Evolutionary conservation across 495 filamentous ascomycete genomes (phyloP).

Genomic region (Penicillium turbatum): DNA sequence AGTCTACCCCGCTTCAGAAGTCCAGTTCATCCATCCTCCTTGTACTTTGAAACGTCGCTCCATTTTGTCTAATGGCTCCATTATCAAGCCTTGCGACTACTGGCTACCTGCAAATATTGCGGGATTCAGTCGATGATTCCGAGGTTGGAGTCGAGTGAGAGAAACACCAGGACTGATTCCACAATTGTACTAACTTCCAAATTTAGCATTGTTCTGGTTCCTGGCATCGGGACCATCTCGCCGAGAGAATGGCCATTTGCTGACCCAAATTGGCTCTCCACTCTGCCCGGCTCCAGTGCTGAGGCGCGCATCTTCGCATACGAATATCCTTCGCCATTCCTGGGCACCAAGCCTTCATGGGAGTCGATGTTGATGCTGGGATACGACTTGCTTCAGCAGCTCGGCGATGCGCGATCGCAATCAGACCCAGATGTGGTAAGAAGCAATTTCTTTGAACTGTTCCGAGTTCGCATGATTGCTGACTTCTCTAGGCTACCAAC

Average conservation of each 20-base stretch:
- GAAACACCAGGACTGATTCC: not conserved
- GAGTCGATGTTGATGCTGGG: conserved; percentile 17
- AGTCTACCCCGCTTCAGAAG: too few relatives aligned
- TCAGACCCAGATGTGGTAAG: conserved; percentile 2
- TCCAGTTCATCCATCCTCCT: too few relatives aligned
- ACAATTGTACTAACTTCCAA: not conserved
- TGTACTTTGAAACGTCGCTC: too few relatives aligned
- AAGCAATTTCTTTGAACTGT: not conserved
- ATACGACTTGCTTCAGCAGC: conserved; percentile 10
- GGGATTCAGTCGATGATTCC: conserved; percentile 6
- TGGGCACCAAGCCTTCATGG: conserved; percentile 9
- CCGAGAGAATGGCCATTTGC: conserved; percentile 13
- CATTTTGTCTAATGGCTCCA: too few relatives aligned
- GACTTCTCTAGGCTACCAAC: conserved; percentile 3
- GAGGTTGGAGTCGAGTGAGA: conserved; percentile 14
- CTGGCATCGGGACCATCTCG: conserved; percentile 14
- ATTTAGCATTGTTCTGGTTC: conserved; percentile 9
- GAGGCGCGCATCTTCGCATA: conserved; percentile 13
- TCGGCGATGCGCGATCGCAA: conserved; percentile 4
- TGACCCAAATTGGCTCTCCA: conserved; percentile 11
- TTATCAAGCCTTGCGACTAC: not conserved
- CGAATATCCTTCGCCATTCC: conserved; percentile 14
- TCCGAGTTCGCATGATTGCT: not conserved
- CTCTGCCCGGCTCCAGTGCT: conserved; percentile 3
- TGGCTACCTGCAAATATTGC: conserved; percentile 7